These are phyloP conservation scores for Hypoxylon sp. DNA, from an alignment of 2,329 filamentous ascomycete species.

Conservation along the genomic window DNA sequence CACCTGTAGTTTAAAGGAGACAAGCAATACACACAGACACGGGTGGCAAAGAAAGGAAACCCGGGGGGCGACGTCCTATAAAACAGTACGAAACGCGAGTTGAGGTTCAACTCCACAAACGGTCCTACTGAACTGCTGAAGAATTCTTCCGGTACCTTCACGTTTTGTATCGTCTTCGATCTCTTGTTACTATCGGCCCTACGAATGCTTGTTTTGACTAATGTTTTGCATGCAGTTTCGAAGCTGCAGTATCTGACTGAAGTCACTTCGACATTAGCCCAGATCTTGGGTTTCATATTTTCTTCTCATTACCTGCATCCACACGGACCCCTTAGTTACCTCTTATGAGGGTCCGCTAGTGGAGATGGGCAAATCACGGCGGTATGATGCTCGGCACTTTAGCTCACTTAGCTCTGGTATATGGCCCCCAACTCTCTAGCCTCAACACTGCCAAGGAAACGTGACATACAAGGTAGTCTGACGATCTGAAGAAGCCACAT, in stretches of 20 bases:
- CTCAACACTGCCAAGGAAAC: slow-evolving; percentile 11
- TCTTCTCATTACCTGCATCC: slow-evolving; percentile 15
- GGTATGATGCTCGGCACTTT: slow-evolving; percentile 22
- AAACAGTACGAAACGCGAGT: slow-evolving; percentile 25
- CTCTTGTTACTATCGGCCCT: slow-evolving; percentile 1
- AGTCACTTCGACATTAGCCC: slow-evolving; percentile 17
- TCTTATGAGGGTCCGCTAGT: slow-evolving; percentile 23
- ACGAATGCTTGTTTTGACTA: slow-evolving; percentile 11
- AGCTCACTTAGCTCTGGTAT: slow-evolving; percentile 24
- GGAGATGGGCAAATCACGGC: slow-evolving; percentile 17
- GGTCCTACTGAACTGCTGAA: slow-evolving; percentile 5
- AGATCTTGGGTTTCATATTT: slow-evolving; percentile 28
- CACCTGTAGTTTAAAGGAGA: slow-evolving; percentile 26
- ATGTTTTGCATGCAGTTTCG: slow-evolving; percentile 22
- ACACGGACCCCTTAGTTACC: slow-evolving; percentile 8
- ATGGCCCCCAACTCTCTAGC: slow-evolving; percentile 10
- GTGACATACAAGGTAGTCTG: neutral
- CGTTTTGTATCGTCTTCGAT: slow-evolving; percentile 7
- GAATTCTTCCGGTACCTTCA: slow-evolving; percentile 6
- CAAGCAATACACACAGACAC: slow-evolving; percentile 16
- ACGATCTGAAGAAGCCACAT: neutral
- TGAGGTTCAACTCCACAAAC: slow-evolving; percentile 29
- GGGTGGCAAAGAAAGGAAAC: slow-evolving; percentile 12
- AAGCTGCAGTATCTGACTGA: slow-evolving; percentile 15
- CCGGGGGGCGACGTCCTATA: slow-evolving; percentile 14